phyloP scores from a whole-genome alignment of 2,329 filamentous ascomycete genomes.

The Phialophora verrucosa region DNA sequence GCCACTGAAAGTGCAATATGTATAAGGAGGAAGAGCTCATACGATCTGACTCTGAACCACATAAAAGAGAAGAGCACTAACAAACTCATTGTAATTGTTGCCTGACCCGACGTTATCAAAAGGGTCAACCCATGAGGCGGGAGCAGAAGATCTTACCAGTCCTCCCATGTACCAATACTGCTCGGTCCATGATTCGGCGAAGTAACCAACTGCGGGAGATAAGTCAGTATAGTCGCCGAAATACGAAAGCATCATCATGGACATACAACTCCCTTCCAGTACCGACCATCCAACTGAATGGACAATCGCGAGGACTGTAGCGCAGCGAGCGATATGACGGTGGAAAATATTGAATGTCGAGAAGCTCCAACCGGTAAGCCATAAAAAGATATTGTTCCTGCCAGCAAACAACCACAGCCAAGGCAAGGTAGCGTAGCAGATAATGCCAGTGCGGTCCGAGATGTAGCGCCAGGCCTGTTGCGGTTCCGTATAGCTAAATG shows the following conservation, averaged over 20 bases:
- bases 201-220: conserved; percentile 12
- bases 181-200: conserved; percentile 38
- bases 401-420: conserved; percentile 70
- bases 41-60: conserved; percentile 52
- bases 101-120: background rate
- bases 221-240: conserved; percentile 9
- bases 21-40: conserved; percentile 51
- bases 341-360: conserved; percentile 71
- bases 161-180: conserved; percentile 52
- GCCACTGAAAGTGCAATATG: conserved; percentile 49
- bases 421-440: conserved; percentile 68
- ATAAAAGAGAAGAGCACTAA: conserved; percentile 54
- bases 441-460: conserved; percentile 67
- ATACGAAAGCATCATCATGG: background rate
- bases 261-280: conserved; percentile 21
- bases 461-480: conserved; percentile 60
- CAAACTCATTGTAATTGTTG: conserved; percentile 46
- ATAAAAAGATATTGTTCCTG: conserved; percentile 69
- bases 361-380: conserved; percentile 72
- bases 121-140: background rate
- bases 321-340: conserved; percentile 67
- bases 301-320: conserved; percentile 65
- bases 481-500: conserved; percentile 20
- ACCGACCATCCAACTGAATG: conserved; percentile 67
- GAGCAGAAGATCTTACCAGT: conserved; percentile 37